Evolutionary conservation across 148 eudicot species (phyloP), one percentile per base, ranked within the genome.

Genomic region (Fagopyrum esculentum): DNA sequence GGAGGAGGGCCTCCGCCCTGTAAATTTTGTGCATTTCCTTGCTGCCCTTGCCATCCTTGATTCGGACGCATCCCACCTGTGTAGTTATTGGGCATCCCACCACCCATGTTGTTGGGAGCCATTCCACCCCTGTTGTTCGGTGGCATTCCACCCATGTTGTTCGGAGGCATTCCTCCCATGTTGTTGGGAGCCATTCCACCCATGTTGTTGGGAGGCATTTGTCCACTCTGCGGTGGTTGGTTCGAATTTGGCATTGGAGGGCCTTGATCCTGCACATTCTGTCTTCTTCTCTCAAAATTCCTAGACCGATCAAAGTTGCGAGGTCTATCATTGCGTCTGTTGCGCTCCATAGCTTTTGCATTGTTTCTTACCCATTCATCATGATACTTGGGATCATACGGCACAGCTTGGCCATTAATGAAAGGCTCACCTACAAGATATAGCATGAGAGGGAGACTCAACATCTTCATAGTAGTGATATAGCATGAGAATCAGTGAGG

Each of bases 351-450:
- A 45, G 98, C 98, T 60, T 91, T 87, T 2, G 91, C 86, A 73
- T 92, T 95, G 89, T 95, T 95, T 77, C 93, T 92, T 81, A 90
- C 88, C 99, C 99, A 95, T 70, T 92, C 97, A 73, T 87, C 97
- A 60, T 95, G 99, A 61, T 95, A 95, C 81, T 89, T 95, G 0
- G 99, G 97, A 74, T 95, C 99, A 80, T 95, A 95, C 35, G 99
- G 99, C 29, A 90, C 97, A 54, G 99, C 96, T 75, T 85, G 81
- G 4, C 99, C 99, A 69, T 95, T 78, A 44, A 95, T 95, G 75
- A 95, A 90, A 40, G 99, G 99, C 79, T 94, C 98, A 74, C 98
- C 98, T 94, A 84, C 79, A 71, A 75, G 50, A 9, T 40, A 74
- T 43, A 73, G 9, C 47, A 74, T 74, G 3, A 30, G 17, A 50